Percentiles rank a stretch among this genome's conserved stretches.
Conservation (phyloP, 495 filamentous ascomycete species). For the Aspergillus biplanus region DNA sequence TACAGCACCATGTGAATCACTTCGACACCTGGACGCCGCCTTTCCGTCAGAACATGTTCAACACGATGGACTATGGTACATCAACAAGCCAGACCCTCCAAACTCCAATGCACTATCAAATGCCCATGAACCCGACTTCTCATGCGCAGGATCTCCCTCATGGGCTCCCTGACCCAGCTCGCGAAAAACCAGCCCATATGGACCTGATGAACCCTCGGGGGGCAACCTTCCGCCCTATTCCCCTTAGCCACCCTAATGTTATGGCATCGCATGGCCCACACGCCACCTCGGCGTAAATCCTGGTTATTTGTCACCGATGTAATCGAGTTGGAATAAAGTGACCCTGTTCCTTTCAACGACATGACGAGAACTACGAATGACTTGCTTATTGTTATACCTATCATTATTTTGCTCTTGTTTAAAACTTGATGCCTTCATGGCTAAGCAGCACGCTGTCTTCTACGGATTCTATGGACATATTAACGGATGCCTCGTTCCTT, state of each 20-base stretch:
- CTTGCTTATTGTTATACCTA: constrained; percentile 3
- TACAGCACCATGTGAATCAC: constrained; percentile 29
- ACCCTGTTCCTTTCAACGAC: constrained; percentile 18
- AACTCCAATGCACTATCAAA: constrained; percentile 36
- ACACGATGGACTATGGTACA: constrained; percentile 38
- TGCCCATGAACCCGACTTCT: constrained; percentile 35
- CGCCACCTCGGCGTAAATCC: neutral
- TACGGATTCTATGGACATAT: constrained; percentile 6
- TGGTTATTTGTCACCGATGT: neutral
- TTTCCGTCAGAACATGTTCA: constrained; percentile 48
- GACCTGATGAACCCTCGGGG: constrained; percentile 28
- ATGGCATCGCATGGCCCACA: neutral
- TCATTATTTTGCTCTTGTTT: neutral
- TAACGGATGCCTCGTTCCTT: constrained; percentile 1
- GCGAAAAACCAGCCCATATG: constrained; percentile 25
- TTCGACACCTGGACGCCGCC: constrained; percentile 43
- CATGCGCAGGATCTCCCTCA: constrained; percentile 38
- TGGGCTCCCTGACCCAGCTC: constrained; percentile 23
- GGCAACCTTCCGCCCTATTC: constrained; percentile 39
- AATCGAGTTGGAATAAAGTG: neutral
- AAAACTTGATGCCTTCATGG: constrained; percentile 2
- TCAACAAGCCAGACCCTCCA: constrained; percentile 32
- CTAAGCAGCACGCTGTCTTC: neutral
- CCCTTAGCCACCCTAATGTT: constrained; percentile 31
- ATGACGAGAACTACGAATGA: constrained; percentile 23